Evolutionary conservation across 2,329 filamentous ascomycete species (phyloP), one percentile per base, ranked within the genome.

Genomic region (Aureobasidium sp.): DNA sequence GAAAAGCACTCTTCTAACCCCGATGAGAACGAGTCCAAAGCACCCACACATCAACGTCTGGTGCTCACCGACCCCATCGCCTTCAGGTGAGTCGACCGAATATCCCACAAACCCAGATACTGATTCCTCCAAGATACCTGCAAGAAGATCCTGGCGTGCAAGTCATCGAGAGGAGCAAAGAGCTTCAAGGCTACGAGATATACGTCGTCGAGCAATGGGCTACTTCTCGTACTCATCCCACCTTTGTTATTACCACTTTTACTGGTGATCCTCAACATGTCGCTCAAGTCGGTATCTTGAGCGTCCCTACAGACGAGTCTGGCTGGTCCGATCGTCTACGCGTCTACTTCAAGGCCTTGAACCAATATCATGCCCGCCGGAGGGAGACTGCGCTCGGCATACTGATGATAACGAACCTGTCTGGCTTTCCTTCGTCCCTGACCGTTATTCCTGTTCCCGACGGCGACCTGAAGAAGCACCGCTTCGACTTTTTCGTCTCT

Each of bases 121-220:
- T 69, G 61, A 61, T 65, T 65, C 36, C 41, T 27, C 12, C 14
- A 31, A 72, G 72, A 65, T 96, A 93, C 71, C 84, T 99, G 25
- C 89, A 96, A 77, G 89, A 95, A 71, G 94, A 97, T 66, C 80
- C 86, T 1, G 84, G 83, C 5, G 91, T 91, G 4, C 81, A 80
- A 3, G 85, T 96, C 8, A 80, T 96, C 66, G 85, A 92, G 68
- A 87, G 88, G 59, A 84, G 85, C 61, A 81, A 82, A 55, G 79
- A 83, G 55, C 81, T 99, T 6, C 78, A 84, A 64, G 93, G 93
- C 67, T 97, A 97, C 75, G 92, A 97, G 74, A 81, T 93, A 65
- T 97, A 97, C 74, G 78, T 97, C 17, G 91, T 97, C 66, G 94
- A 97, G 74, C 94, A 99, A 80, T 99, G 94, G 94, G 91, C 91